Base-by-base conservation (phyloP, 345 rosid species). In the Firmiana major region DNA sequence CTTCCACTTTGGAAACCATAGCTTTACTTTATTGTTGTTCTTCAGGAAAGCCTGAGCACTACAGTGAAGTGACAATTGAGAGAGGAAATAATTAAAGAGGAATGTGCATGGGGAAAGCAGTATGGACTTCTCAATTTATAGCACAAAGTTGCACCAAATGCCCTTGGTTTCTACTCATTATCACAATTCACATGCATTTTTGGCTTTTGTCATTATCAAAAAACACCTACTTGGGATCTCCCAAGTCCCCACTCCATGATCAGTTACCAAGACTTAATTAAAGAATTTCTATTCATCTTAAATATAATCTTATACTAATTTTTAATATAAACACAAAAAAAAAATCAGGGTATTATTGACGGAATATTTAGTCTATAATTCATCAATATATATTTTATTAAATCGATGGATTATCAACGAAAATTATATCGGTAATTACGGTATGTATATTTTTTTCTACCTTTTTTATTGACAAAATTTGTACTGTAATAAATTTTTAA, bases 1-100 rank as follows among this genome's bases (percentile, higher is more conserved):
- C 85, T 79, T 86, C 89, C 77, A 85, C 89, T 80, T 82, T 87
- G 10, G 89, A 83, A 76, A 88, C 94, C 92, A 84, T 90, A 69
- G 34, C 26, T 53, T 64, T n/a, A 38, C 40, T 38, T 6, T 9
- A 1, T 0, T 59, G 10, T 7, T 38, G 17, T 65, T 13, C 42
- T 17, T 15, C 16, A 19, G 9, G 48, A n/a, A 12, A 28, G 19
- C 8, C 21, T 9, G 3, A 49, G 53, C 42, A 34, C 3, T 31
- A 31, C 34, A 1, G 34, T 31, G 34, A 49, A 49, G 8, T 19
- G 26, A 7, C 6, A 42, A 36, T 40, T 45, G 46, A 48, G 22
- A 7, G 54, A 45, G 5, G 3, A 58, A 15, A 68, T 5, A 58
- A 24, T 24, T 22, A 3, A 24, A 10, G 16, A 51, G 24, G 79